These are phyloP conservation scores for Nannochloropsis gaditana DNA, from an alignment of 108 stramenopile species.

Conservation along the genomic window DNA sequence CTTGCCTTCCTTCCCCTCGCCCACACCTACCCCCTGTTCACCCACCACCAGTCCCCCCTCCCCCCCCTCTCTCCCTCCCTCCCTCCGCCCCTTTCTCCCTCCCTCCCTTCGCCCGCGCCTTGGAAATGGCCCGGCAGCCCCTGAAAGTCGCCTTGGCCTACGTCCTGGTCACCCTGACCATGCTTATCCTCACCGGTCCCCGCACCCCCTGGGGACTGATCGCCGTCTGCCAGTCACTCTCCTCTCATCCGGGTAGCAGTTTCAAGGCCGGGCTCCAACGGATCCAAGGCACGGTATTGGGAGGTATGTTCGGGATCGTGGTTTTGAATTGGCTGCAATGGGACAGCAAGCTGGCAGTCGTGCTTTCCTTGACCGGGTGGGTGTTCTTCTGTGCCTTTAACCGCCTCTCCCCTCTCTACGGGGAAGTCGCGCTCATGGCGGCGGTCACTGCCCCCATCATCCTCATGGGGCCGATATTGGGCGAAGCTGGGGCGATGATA, in stretches of 20 bases:
- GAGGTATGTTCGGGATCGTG: neutral
- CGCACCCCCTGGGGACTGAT: neutral
- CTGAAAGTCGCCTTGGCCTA: neutral
- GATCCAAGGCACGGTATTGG: neutral
- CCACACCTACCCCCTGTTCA: no score
- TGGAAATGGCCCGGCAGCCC: neutral
- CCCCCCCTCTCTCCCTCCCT: no score
- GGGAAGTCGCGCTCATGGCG: neutral
- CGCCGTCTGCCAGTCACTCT: neutral
- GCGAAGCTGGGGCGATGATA: neutral
- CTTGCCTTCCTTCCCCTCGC: no score
- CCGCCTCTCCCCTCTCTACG: neutral
- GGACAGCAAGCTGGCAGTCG: neutral
- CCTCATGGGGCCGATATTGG: neutral
- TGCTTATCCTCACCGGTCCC: neutral
- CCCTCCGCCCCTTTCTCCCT: no score
- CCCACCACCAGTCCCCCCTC: no score
- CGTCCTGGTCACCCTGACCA: neutral
- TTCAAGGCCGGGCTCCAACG: neutral
- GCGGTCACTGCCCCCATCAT: neutral
- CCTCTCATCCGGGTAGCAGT: neutral
- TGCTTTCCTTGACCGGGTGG: neutral
- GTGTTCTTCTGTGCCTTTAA: neutral
- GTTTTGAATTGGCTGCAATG: neutral
- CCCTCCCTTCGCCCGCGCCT: no score